Base-by-base conservation (phyloP, 2,329 filamentous ascomycete genomes). In the Verticillium alfalfae region DNA sequence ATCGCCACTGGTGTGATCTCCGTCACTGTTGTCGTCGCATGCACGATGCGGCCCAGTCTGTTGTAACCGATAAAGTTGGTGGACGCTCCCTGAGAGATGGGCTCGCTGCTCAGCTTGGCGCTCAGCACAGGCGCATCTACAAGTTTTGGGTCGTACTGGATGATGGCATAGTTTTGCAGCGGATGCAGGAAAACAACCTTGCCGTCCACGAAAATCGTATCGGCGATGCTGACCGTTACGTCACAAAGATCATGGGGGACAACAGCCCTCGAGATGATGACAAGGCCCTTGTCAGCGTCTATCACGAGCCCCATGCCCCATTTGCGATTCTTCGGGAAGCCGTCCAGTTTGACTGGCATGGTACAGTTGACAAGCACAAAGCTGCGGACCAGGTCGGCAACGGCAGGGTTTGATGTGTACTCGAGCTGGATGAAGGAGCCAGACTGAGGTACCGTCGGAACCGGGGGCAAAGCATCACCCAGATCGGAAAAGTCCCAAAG, bases 51-150 rank as follows among this genome's bases (percentile, higher is more conserved):
- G 64, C 94, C 89, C 67, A 97, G 98, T 67, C 96, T 89, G 72
- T 99, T 99, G 79, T 97, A 96, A n/a, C 95, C 96, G 65, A 99
- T 90, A 76, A 99, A 99, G 67, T 97, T 93, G 0, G 93, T 97
- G 62, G 94, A 90, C 57, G 93, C 92, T 39, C 95, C 95, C 78
- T 98, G 95, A 59, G 92, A 93, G 72, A 98, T 92, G 68, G 88
- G 87, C 61, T 91, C 87, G 6, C 82, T 87, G 70, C 92, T 92
- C 58, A 99, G 83, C 69, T 87, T 91, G 5, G 96, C 95, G 66
- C 91, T 94, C 79, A 93, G 86, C 13, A 99, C 93, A 0, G 95
- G 93, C 2, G 94, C 95, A 70, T 96, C 87, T n/a, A 98, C 96
- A 18, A 99, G 84, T 45, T 85, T 87, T 1, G 95, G 92, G 72